Evolutionary conservation across 1,284 basidiomycete genomes (phyloP), one percentile per base, ranked within the genome.

Genomic region (Lignosus rhinocerotis): DNA sequence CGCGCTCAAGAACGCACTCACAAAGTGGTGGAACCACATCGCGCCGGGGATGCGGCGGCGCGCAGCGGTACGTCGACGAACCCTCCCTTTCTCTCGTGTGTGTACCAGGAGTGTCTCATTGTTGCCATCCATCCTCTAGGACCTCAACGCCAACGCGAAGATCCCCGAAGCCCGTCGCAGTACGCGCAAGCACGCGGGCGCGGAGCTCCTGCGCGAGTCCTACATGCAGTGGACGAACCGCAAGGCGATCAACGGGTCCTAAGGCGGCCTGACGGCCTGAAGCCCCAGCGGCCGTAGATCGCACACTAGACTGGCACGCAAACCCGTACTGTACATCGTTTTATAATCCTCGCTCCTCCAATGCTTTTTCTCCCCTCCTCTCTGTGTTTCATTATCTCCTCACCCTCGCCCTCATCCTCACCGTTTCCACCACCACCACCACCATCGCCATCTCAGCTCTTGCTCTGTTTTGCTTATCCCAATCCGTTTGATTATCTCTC

Each of bases 11-110:
- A 88, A 88, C 57, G 75, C 84, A 2, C 76, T 98, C 62, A 84
- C 80, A 30, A 92, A 89, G 71, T 97, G 95, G 93, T 88, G 88
- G 82, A 78, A 81, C 42, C 93, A 96, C 70, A 86, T 98, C 60
- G 84, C 86, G 34, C 87, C 85, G 19, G 94, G 95, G 9, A 87
- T 96, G 73, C 82, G 85, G 55, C 87, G 85, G 72, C 86, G 91
- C 39, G 76, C 80, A 57, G 79, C 86, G 65, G 90, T 93, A 70
- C 68, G 88, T 81, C 43, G n/a, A 21, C 12, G n/a, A 16, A 6
- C 25, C n/a, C 4, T 9, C 17, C 48, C 10, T 12, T 21, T 34
- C 52, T 47, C 31, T 48, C 14, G 16, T 39, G n/a, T 59, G 45
- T 16, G n/a, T 17, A 44, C 45, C 9, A 14, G 47, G 25, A 41